Percentiles rank a stretch among this genome's conserved stretches.
phyloP scores from a whole-genome alignment of 2,329 filamentous ascomycete genomes.

The Fusarium napiforme region DNA sequence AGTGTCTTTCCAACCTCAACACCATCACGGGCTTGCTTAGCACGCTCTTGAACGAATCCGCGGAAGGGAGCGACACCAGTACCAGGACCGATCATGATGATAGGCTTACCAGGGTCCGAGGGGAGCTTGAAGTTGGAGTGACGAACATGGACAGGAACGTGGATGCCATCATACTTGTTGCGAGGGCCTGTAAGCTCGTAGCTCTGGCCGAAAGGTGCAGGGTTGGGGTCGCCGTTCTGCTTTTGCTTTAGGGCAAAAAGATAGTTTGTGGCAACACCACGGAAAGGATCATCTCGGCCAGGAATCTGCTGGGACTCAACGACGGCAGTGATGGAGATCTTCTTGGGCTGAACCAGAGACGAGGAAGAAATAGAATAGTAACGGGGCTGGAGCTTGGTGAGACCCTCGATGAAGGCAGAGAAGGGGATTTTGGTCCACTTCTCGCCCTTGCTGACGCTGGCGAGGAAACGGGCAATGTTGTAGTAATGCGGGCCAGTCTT shows the following conservation, averaged over 20 bases:
- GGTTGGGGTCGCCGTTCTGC: slow-evolving; percentile 87
- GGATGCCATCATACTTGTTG: slow-evolving; percentile 96
- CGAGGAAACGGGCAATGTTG: slow-evolving; percentile 89
- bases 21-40: slow-evolving; percentile 82
- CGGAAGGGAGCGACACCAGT: slow-evolving; percentile 98
- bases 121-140: slow-evolving; percentile 99
- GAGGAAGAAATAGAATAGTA: slow-evolving; percentile 99
- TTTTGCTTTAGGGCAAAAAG: slow-evolving; percentile 94
- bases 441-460: slow-evolving; percentile 76
- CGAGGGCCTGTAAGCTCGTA: slow-evolving; percentile 90
- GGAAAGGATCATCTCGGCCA: slow-evolving; percentile 82
- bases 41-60: slow-evolving; percentile 93
- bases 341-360: slow-evolving; percentile 91
- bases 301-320: slow-evolving; percentile 86
- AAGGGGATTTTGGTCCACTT: slow-evolving; percentile 90
- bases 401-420: slow-evolving; percentile 90
- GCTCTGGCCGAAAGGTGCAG: slow-evolving; percentile 83
- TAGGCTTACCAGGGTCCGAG: slow-evolving; percentile 90
- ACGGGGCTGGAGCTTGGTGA: slow-evolving; percentile 94
- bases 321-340: slow-evolving; percentile 93
- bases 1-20: slow-evolving; percentile 87
- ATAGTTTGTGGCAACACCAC: slow-evolving; percentile 97
- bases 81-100: slow-evolving; percentile 96
- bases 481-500: slow-evolving; percentile 83
- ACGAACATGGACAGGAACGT: slow-evolving; percentile 93